phyloP scores from a whole-genome alignment of 2,329 filamentous ascomycete genomes.

The Diaporthe citriasiana region DNA sequence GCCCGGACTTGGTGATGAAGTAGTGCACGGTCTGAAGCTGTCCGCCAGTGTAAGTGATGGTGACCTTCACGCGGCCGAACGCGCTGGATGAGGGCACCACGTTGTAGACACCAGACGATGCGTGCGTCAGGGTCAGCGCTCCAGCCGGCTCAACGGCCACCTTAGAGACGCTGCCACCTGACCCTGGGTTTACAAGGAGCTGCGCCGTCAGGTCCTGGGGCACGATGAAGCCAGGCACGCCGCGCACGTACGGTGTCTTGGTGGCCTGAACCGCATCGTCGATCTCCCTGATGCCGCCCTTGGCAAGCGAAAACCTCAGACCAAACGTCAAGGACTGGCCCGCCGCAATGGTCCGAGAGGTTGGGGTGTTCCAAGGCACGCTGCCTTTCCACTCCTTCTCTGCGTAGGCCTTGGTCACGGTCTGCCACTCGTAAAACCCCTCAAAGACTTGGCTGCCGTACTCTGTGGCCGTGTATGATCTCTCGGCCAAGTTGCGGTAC shows the following conservation, averaged over 20 bases:
- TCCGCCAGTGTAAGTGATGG: constrained; percentile 62
- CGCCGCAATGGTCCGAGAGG: constrained; percentile 59
- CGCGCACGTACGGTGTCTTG: constrained; percentile 63
- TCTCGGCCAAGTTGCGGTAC: constrained; percentile 66
- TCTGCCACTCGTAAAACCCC: constrained; percentile 73
- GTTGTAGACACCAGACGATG: constrained; percentile 53
- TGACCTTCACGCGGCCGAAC: constrained; percentile 66
- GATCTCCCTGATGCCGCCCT: constrained; percentile 60
- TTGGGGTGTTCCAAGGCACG: constrained; percentile 69
- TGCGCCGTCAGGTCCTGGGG: constrained; percentile 61
- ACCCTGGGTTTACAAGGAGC: constrained; percentile 59
- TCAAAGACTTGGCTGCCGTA: constrained; percentile 71
- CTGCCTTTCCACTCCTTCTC: constrained; percentile 67
- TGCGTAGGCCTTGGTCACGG: constrained; percentile 66
- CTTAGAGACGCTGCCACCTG: constrained; percentile 55
- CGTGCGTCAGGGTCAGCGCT: constrained; percentile 53
- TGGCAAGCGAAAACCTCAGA: constrained; percentile 64
- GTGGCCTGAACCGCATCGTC: constrained; percentile 60
- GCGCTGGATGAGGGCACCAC: constrained; percentile 58
- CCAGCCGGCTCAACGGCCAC: constrained; percentile 56
- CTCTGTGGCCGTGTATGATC: constrained; percentile 52
- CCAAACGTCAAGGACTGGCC: constrained; percentile 63
- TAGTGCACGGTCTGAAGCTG: constrained; percentile 69
- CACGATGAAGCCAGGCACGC: constrained; percentile 69
- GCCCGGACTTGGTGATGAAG: constrained; percentile 63